These are phyloP conservation scores for Porcisia hertigi DNA, from an alignment of 208 protist genomes.

Conservation along the genomic window DNA sequence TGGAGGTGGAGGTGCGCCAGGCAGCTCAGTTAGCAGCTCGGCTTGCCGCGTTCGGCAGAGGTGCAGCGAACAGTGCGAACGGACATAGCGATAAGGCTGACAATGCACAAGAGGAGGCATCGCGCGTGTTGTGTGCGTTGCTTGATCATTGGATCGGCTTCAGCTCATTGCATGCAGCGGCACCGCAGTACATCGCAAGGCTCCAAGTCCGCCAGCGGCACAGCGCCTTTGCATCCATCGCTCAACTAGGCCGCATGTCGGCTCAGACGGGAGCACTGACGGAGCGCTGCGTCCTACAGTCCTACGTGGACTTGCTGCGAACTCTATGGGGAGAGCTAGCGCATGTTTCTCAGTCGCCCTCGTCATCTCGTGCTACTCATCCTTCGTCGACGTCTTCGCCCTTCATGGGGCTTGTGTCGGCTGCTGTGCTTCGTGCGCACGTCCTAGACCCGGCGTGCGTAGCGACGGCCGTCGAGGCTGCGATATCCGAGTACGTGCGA, in stretches of 20 bases:
- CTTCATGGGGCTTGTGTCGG: background rate
- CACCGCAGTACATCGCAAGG: background rate
- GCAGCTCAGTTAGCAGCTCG: conserved; percentile 12
- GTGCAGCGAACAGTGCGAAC: background rate
- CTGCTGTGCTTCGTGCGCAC: conserved; percentile 1
- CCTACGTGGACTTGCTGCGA: conserved; percentile 18
- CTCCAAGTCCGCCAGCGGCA: conserved; percentile 3
- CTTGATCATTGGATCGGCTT: conserved; percentile 18
- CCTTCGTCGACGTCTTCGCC: background rate
- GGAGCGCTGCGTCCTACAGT: conserved; percentile 14
- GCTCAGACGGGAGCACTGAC: conserved; percentile 10
- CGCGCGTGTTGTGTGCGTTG: conserved; percentile 3
- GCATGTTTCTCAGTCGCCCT: background rate
- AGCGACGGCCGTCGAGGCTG: conserved; percentile 3
- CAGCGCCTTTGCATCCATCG: background rate
- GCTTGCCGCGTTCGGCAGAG: conserved; percentile 9
- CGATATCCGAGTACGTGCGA: conserved; percentile 5
- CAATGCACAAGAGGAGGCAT: background rate
- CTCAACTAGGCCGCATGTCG: background rate
- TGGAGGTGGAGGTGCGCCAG: conserved; percentile 26
- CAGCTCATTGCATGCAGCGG: conserved; percentile 10
- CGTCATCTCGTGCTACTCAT: background rate
- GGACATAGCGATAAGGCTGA: background rate
- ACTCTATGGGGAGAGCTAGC: conserved; percentile 8
- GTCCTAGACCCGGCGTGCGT: conserved; percentile 3